Conservation (phyloP, 257 asterid genomes). For the Thymus mandschuricus region DNA sequence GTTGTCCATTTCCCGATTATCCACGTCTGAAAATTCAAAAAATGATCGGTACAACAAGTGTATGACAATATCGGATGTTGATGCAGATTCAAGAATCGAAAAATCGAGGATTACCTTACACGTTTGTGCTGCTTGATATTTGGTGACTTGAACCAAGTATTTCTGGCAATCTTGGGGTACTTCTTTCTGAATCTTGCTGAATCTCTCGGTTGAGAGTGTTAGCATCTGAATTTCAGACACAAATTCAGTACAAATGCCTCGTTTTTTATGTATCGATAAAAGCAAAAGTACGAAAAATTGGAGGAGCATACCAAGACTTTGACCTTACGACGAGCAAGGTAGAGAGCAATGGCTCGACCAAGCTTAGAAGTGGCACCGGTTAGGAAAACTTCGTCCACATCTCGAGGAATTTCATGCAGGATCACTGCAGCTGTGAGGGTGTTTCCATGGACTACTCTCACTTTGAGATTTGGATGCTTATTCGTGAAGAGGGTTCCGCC, state of each 20-base stretch:
- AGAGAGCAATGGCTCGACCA: slow-evolving; percentile 87
- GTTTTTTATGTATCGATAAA: neutral
- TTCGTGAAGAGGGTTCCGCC: slow-evolving; percentile 78
- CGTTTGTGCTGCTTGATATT: slow-evolving; percentile 68
- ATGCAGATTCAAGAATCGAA: neutral
- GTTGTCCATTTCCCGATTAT: slow-evolving; percentile 83
- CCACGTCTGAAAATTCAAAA: slow-evolving; percentile 59
- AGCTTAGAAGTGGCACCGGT: slow-evolving; percentile 95
- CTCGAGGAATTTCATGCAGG: slow-evolving; percentile 67
- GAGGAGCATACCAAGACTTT: slow-evolving; percentile 63
- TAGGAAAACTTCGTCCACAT: slow-evolving; percentile 76
- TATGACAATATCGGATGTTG: neutral
- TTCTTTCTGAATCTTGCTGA: slow-evolving; percentile 75
- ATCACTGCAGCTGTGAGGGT: slow-evolving; percentile 93
- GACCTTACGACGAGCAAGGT: slow-evolving; percentile 69
- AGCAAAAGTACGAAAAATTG: too few species aligned
- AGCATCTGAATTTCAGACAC: slow-evolving; percentile 62
- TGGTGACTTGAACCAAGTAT: slow-evolving; percentile 78
- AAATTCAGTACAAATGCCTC: neutral
- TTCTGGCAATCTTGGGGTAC: slow-evolving; percentile 60
- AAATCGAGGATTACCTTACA: slow-evolving; percentile 62
- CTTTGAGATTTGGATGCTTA: slow-evolving; percentile 80
- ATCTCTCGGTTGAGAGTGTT: slow-evolving; percentile 79
- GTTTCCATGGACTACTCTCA: slow-evolving; percentile 91
- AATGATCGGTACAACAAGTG: neutral